Percentiles rank a stretch among this genome's conserved stretches.
phyloP scores from a whole-genome alignment of 176 grass and related monocot genomes.

The Oryza nivara region DNA sequence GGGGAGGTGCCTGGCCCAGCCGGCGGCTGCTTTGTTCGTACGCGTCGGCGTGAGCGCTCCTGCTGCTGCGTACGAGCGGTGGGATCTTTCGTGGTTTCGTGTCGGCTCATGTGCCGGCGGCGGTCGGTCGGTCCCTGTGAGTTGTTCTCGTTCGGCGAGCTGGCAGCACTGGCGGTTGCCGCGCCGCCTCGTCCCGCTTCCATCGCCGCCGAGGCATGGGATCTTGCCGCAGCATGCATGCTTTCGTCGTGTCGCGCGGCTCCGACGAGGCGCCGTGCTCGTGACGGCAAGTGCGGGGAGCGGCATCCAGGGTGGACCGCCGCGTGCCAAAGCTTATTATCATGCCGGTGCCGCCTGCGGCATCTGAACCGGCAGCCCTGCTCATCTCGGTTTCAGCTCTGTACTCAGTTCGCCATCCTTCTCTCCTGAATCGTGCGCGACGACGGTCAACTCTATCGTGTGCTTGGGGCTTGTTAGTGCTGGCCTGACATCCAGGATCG shows the following conservation, averaged over 20 bases:
- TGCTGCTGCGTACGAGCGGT: constrained; percentile 19
- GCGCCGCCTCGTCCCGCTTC: background rate
- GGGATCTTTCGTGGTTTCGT: constrained; percentile 47
- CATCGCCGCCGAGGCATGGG: constrained; percentile 33
- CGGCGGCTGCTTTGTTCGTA: constrained; percentile 5
- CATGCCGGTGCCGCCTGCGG: background rate
- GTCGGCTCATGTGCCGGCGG: constrained; percentile 14
- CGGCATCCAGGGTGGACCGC: constrained; percentile 44
- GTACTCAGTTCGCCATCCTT: constrained; percentile 17
- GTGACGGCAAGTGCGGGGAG: constrained; percentile 37
- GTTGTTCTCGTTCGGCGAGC: constrained; percentile 14
- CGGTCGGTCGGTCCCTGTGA: background rate
- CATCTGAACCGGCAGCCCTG: constrained; percentile 34
- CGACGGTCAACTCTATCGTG: constrained; percentile 25
- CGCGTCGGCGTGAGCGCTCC: constrained; percentile 7
- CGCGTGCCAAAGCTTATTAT: constrained; percentile 17
- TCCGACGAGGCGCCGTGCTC: constrained; percentile 43
- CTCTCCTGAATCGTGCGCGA: constrained; percentile 37
- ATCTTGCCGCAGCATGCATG: constrained; percentile 60
- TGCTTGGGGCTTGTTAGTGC: background rate
- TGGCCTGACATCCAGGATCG: constrained; percentile 34
- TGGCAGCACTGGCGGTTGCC: background rate
- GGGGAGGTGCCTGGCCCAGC: background rate
- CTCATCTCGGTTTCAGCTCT: constrained; percentile 38
- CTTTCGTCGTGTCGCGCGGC: constrained; percentile 49